A percentile compares a stretch with the other conserved stretches of the same genome.
phyloP scores from a whole-genome alignment of 805 yeast genomes.

The Candida stauntonica region DNA sequence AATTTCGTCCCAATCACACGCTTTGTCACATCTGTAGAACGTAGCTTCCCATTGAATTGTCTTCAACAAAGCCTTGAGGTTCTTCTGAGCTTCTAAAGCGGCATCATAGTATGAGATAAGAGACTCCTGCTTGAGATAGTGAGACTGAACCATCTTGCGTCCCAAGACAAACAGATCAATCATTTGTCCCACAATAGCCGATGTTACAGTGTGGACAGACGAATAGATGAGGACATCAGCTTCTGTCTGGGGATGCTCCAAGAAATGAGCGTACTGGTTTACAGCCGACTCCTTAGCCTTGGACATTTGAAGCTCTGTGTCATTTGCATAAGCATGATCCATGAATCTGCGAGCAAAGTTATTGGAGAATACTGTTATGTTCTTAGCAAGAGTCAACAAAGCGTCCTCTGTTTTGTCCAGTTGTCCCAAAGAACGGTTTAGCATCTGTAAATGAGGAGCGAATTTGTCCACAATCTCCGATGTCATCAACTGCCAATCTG shows the following conservation, averaged over 20 bases:
- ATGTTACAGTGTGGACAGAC: conserved; percentile 38
- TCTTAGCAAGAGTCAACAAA: conserved; percentile 24
- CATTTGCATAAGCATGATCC: conserved; percentile 14
- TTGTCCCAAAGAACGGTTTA: conserved; percentile 33
- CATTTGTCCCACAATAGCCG: conserved; percentile 33
- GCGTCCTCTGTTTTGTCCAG: conserved; percentile 11
- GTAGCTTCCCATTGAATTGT: conserved; percentile 38
- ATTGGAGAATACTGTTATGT: conserved; percentile 38
- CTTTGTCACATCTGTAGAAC: conserved; percentile 37
- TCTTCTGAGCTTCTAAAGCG: not conserved
- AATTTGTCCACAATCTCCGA: conserved; percentile 48
- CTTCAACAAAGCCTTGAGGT: conserved; percentile 21
- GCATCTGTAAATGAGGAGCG: conserved; percentile 40
- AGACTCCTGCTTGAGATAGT: conserved; percentile 13
- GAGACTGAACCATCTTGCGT: conserved; percentile 23
- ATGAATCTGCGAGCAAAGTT: conserved; percentile 44
- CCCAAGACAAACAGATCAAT: conserved; percentile 34
- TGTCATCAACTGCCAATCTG: conserved; percentile 54
- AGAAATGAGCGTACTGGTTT: conserved; percentile 44
- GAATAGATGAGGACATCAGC: conserved; percentile 48
- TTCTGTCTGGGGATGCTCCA: conserved; percentile 32
- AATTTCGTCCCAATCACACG: conserved; percentile 43
- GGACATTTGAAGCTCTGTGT: conserved; percentile 3
- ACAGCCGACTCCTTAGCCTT: conserved; percentile 35
- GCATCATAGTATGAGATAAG: not conserved